phyloP scores from a whole-genome alignment of 1,139 yeast species.

The Entelexis paramagnoliae region DNA sequence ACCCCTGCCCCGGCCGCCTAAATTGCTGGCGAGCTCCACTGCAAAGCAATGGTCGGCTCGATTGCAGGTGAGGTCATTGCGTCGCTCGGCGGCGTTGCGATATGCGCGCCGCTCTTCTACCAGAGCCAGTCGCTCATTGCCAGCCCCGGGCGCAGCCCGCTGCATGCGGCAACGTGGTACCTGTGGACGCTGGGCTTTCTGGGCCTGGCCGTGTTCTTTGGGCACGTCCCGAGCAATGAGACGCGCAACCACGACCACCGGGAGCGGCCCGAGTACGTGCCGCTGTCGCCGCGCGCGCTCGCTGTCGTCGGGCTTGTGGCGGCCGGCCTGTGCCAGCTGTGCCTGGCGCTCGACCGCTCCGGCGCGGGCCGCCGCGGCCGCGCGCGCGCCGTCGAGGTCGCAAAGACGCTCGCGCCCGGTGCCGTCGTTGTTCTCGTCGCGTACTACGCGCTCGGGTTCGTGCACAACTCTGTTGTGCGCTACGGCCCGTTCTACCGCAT shows the following conservation, averaged over 20 bases:
- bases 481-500: conserved; percentile 7
- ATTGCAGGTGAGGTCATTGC: conserved; percentile 16
- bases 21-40: not conserved
- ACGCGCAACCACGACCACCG: not conserved
- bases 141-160: conserved; percentile 7
- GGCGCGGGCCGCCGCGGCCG: conserved; percentile 1
- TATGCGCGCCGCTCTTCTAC: conserved; percentile 9
- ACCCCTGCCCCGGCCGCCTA: not conserved
- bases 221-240: conserved; percentile 12
- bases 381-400: not conserved
- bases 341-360: conserved; percentile 9
- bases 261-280: conserved; percentile 4
- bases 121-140: conserved; percentile 10
- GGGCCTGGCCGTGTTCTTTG: conserved; percentile 13
- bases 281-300: conserved; percentile 12
- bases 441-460: not conserved
- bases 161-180: conserved; percentile 12
- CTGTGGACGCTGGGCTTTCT: conserved; percentile 14
- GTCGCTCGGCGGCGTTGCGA: conserved; percentile 12
- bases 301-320: conserved; percentile 5
- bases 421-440: not conserved
- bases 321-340: conserved; percentile 2
- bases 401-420: not conserved
- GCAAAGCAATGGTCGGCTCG: conserved; percentile 6
- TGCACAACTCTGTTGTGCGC: not conserved